Evolutionary conservation across 306 rosid genomes (phyloP), one percentile per base, ranked within the genome.

Genomic region (Quercus rubra): DNA sequence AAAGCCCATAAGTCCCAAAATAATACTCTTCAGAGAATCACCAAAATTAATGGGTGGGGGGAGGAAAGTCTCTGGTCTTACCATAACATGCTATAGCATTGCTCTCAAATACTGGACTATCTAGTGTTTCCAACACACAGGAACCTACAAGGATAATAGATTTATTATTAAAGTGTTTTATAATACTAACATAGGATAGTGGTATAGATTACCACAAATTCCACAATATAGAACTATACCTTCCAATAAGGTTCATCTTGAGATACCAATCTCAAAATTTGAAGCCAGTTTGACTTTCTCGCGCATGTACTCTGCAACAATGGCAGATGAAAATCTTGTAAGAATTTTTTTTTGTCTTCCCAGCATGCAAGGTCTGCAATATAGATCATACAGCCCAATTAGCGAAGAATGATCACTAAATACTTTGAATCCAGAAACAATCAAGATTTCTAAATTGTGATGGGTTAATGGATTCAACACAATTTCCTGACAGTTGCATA

Each of bases 201-300:
- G 8, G 61, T 73, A 35, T 20, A 13, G 9, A 43, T 25, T 6
- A 17, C 9, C 14, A 70, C 61, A 35, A 2, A 68, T 1, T 41
- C 1, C 6, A 9, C 46, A 1, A 55, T 33, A 61, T 33, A 23
- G 27, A 6, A 55, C 49, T 6, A 23, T 58, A 89, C 98, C 98
- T 93, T 93, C 97, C 93, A 30, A 93, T 75, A 49, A 97, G 97
- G 66, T 93, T 93, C 91, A 91, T 83, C 84, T 91, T 93, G 92
- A 55, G 61, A 93, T 93, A 3, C 97, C 97, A 87, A 90, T 86
- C 85, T 90, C 88, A 77, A 93, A 87, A 43, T 87, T 62, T 1
- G 84, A 84, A 73, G 28, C 80, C 72, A 84, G 71, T 41, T 90
- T 74, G 71, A 93, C 86, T 79, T 90, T 63, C n/a, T 87, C 91